These are phyloP conservation scores for Hericium rajendrae DNA, from an alignment of 768 basidiomycete genomes.

Conservation along the genomic window DNA sequence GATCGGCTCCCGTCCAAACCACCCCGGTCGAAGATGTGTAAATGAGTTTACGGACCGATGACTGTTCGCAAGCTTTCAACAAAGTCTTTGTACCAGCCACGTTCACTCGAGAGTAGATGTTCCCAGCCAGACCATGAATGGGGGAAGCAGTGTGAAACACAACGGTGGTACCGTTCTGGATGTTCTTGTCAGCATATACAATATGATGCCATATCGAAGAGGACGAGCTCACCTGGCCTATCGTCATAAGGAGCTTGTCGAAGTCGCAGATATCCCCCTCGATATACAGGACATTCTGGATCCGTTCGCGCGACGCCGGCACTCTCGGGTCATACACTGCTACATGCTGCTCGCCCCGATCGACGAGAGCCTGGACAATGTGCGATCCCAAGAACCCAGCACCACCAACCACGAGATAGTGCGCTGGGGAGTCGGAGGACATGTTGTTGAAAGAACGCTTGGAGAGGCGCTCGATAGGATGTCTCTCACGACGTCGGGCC, in stretches of 20 bases:
- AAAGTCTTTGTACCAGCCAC: background rate
- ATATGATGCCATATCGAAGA: too few species aligned
- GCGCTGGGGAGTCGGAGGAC: background rate
- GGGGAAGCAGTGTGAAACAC: background rate
- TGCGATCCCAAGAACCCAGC: background rate
- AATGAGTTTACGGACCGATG: background rate
- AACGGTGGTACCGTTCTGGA: background rate
- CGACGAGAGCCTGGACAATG: background rate
- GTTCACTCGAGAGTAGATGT: background rate
- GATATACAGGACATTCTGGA: background rate
- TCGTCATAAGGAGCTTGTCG: background rate
- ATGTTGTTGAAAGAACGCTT: too few species aligned
- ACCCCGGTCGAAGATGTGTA: background rate
- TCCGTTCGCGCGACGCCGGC: background rate
- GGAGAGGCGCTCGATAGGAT: too few species aligned
- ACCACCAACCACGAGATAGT: background rate
- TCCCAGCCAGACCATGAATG: background rate
- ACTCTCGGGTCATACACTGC: background rate
- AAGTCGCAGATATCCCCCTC: background rate
- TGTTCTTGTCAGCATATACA: too few species aligned
- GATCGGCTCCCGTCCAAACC: background rate
- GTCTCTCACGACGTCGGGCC: too few species aligned
- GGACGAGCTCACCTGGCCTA: background rate
- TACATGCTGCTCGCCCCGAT: background rate
- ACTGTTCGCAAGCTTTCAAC: background rate